phyloP scores from a whole-genome alignment of 768 basidiomycete genomes.

The Zangia roseola region DNA sequence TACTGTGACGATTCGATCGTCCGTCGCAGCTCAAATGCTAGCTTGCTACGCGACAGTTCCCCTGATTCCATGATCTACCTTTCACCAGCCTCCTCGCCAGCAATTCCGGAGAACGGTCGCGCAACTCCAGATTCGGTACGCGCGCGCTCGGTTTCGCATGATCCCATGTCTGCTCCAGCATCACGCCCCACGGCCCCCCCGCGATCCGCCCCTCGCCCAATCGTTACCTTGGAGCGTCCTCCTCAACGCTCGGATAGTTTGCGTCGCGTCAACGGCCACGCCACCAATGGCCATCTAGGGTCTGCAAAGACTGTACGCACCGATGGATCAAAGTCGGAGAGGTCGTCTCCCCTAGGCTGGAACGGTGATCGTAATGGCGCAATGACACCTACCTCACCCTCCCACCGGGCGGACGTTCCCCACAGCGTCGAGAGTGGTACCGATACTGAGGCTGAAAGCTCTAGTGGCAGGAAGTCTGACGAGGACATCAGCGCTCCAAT shows the following conservation, averaged over 20 bases:
- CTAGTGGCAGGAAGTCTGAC: constrained; percentile 35
- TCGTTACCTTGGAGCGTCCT: constrained; percentile 34
- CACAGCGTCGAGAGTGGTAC: constrained; percentile 71
- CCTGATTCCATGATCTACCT: constrained; percentile 31
- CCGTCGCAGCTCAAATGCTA: constrained; percentile 24
- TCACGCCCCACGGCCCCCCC: constrained; percentile 15
- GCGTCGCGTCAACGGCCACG: constrained; percentile 9
- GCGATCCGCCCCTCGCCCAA: constrained; percentile 25
- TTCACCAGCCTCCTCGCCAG: constrained; percentile 41
- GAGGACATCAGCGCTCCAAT: constrained; percentile 22
- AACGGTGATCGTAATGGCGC: constrained; percentile 20
- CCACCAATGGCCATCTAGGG: constrained; percentile 6
- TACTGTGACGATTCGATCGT: constrained; percentile 17
- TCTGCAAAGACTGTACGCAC: constrained; percentile 10
- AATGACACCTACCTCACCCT: constrained; percentile 51
- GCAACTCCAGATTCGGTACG: constrained; percentile 41
- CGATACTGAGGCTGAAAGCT: constrained; percentile 62
- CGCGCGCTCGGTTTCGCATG: constrained; percentile 37
- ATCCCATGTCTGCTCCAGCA: constrained; percentile 5
- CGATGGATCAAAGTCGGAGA: constrained; percentile 19
- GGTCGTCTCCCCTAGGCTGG: constrained; percentile 21
- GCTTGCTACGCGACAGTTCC: constrained; percentile 26
- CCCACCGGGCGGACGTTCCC: constrained; percentile 68
- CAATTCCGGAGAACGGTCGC: constrained; percentile 31
- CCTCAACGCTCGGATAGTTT: constrained; percentile 35